A percentile compares a stretch with the other conserved stretches of the same genome.
Conservation (phyloP, 148 eudicot species). For the Polygonum aviculare region DNA sequence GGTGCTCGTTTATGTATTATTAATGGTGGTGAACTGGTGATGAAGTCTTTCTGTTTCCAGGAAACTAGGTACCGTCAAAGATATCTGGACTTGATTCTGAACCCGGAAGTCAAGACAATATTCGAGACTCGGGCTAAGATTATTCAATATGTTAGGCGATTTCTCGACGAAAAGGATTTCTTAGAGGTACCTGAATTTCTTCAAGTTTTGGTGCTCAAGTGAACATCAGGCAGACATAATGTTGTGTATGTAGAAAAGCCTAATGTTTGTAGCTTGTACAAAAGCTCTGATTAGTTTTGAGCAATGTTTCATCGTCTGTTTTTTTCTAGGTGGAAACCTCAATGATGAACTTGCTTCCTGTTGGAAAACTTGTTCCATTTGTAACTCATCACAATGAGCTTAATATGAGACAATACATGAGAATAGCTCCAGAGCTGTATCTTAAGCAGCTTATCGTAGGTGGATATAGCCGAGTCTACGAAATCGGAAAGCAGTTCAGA, state of each 20-base stretch:
- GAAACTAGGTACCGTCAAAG: slow-evolving; percentile 89
- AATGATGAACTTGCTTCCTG: slow-evolving; percentile 95
- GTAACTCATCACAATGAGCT: slow-evolving; percentile 90
- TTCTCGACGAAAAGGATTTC: slow-evolving; percentile 65
- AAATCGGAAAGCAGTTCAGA: slow-evolving; percentile 93
- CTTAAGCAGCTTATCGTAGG: slow-evolving; percentile 94
- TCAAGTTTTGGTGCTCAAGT: background rate
- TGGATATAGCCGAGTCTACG: slow-evolving; percentile 88
- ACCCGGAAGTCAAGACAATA: slow-evolving; percentile 65
- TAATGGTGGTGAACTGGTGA: no score
- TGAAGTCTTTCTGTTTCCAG: slow-evolving; percentile 24
- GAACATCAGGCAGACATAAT: background rate
- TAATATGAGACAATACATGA: slow-evolving; percentile 79
- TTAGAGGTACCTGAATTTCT: slow-evolving; percentile 41
- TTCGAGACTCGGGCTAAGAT: slow-evolving; percentile 68
- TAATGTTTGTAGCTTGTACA: background rate
- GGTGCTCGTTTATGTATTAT: slow-evolving; percentile 5
- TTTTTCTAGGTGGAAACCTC: slow-evolving; percentile 77
- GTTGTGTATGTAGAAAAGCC: no score
- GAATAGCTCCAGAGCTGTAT: slow-evolving; percentile 92
- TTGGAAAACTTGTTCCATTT: slow-evolving; percentile 97
- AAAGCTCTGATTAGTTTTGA: background rate
- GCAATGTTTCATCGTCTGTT: background rate
- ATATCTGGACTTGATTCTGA: slow-evolving; percentile 85
- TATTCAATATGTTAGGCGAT: slow-evolving; percentile 53